Conservation (phyloP, 139 green algal species). For the Volvox reticuliferus region DNA sequence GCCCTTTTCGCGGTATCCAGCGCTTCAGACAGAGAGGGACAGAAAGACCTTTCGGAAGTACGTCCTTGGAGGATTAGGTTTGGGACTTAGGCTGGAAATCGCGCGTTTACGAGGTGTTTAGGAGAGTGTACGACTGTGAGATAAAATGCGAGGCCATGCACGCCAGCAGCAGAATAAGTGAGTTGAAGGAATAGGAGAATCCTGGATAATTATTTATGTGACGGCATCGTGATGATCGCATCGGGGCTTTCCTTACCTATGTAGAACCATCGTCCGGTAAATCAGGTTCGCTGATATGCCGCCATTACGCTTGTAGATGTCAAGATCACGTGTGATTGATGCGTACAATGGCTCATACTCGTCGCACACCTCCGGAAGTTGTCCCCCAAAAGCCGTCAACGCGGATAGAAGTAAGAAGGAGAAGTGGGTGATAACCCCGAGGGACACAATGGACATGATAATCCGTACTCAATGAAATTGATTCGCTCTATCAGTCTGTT, state of each 20-base stretch:
- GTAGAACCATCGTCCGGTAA: neutral
- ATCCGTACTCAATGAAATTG: neutral
- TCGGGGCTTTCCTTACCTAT: neutral
- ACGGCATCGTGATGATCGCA: too few relatives aligned
- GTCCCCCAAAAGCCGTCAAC: neutral
- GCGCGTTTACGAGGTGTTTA: too few relatives aligned
- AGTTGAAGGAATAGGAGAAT: too few relatives aligned
- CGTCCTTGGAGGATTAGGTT: too few relatives aligned
- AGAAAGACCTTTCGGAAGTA: too few relatives aligned
- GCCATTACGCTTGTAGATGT: neutral
- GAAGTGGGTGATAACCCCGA: neutral
- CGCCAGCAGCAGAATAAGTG: too few relatives aligned
- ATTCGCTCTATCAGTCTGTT: neutral
- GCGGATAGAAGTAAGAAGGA: neutral
- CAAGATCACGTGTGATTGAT: constrained; percentile 9
- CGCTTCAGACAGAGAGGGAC: constrained; percentile 2
- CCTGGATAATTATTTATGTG: too few relatives aligned
- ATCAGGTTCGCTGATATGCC: neutral
- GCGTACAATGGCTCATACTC: constrained; percentile 7
- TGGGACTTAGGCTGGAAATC: too few relatives aligned
- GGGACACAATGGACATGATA: neutral
- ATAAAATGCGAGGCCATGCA: too few relatives aligned
- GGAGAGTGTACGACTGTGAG: too few relatives aligned
- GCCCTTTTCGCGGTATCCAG: constrained; percentile 13
- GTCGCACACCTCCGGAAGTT: neutral